Evolutionary conservation across 148 eudicot species (phyloP).

Genomic region (Euryodendron excelsum): DNA sequence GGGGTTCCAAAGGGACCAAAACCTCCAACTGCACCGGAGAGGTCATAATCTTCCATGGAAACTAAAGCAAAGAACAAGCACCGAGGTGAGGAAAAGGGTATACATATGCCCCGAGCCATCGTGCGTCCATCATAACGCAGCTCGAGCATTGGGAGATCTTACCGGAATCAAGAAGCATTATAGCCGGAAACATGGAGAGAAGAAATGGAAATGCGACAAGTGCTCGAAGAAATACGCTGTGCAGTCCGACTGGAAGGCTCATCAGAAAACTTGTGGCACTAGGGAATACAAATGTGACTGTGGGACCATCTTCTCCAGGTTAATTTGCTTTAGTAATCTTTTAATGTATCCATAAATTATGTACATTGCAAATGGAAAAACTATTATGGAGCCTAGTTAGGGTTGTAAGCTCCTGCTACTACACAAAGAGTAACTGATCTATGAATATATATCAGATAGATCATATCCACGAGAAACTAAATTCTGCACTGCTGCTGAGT

Average conservation of each 20-base stretch:
- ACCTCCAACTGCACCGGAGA: conserved; percentile 51
- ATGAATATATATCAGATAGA: no score
- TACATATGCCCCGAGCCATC: conserved; percentile 51
- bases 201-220: conserved; percentile 60
- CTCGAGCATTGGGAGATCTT: conserved; percentile 52
- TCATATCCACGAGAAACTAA: no score
- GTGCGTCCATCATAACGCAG: conserved; percentile 50
- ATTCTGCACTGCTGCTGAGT: no score
- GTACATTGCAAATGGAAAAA: background rate
- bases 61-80: conserved; percentile 45
- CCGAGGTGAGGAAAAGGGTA: conserved; percentile 43
- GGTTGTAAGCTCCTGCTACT: no score
- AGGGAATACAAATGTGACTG: conserved; percentile 60
- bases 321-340: background rate
- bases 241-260: conserved; percentile 67
- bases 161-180: conserved; percentile 60
- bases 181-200: conserved; percentile 59
- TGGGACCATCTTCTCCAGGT: conserved; percentile 64
- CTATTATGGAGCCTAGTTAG: no score
- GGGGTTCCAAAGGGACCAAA: conserved; percentile 61
- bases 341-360: background rate
- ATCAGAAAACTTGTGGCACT: conserved; percentile 60
- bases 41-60: conserved; percentile 68
- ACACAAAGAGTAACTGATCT: no score
- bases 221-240: conserved; percentile 60